phyloP scores from a whole-genome alignment of 2,329 filamentous ascomycete genomes.

The Diplodia mutila region DNA sequence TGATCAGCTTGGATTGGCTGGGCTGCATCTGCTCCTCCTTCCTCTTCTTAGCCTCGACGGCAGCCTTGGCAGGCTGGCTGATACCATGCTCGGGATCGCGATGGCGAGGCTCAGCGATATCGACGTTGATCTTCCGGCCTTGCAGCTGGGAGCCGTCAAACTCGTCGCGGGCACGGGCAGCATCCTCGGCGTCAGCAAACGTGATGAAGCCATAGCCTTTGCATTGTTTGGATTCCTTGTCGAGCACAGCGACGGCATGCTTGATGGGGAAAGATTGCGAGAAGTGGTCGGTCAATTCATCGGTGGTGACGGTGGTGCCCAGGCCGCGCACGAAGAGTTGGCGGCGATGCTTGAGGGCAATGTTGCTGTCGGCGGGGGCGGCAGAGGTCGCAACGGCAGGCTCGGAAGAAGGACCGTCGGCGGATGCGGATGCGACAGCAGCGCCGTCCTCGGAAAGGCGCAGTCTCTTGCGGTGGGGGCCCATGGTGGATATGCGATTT shows the following conservation, averaged over 20 bases:
- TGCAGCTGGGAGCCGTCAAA: slow-evolving; percentile 78
- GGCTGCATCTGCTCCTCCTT: slow-evolving; percentile 64
- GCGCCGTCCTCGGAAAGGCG: slow-evolving; percentile 45
- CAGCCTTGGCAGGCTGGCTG: slow-evolving; percentile 50
- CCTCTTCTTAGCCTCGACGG: slow-evolving; percentile 66
- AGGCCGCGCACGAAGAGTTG: slow-evolving; percentile 90
- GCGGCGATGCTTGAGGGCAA: slow-evolving; percentile 36
- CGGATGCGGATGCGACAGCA: slow-evolving; percentile 37
- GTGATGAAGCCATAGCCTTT: slow-evolving; percentile 97
- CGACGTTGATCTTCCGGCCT: slow-evolving; percentile 80
- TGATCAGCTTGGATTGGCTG: slow-evolving; percentile 74
- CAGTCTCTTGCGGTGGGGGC: slow-evolving; percentile 46
- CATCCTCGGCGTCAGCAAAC: slow-evolving; percentile 91
- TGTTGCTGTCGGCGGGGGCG: slow-evolving; percentile 26
- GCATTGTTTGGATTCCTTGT: slow-evolving; percentile 82
- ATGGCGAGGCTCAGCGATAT: slow-evolving; percentile 84
- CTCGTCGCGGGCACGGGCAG: slow-evolving; percentile 76
- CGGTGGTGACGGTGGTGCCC: slow-evolving; percentile 75
- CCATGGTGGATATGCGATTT: slow-evolving; percentile 34
- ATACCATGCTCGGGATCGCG: slow-evolving; percentile 50
- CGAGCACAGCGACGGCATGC: slow-evolving; percentile 89
- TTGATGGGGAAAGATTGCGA: slow-evolving; percentile 94
- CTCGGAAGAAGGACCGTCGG: slow-evolving; percentile 26
- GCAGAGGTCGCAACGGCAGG: slow-evolving; percentile 27
- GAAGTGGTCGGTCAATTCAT: slow-evolving; percentile 84